Conservation (phyloP, 495 filamentous ascomycete genomes). For the Aspergillus sclerotiicarbonarius region DNA sequence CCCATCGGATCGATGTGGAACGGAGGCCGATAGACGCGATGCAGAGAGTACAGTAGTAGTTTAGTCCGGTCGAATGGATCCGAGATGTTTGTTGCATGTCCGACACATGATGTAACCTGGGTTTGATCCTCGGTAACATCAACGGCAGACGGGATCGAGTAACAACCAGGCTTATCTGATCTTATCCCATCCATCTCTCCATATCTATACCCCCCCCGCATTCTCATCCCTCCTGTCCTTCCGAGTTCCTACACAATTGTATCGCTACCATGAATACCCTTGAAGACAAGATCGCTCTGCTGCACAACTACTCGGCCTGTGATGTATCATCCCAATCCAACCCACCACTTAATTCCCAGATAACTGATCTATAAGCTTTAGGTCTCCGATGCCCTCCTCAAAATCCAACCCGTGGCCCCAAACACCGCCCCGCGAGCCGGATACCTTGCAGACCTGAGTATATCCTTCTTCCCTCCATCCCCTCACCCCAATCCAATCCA, state of each 20-base stretch:
- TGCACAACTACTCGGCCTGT: slow-evolving; percentile 47
- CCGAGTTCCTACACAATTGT: background rate
- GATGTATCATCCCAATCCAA: slow-evolving; percentile 33
- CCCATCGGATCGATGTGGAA: no score
- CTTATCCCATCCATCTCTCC: background rate
- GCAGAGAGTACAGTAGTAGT: no score
- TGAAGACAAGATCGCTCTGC: slow-evolving; percentile 31
- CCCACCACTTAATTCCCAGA: background rate
- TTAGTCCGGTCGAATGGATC: no score
- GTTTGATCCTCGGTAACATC: no score
- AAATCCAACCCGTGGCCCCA: slow-evolving; percentile 49
- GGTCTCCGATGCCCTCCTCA: slow-evolving; percentile 63
- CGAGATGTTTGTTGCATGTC: no score
- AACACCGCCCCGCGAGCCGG: slow-evolving; percentile 47
- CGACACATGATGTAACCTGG: no score
- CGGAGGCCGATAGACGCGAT: no score
- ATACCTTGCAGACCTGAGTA: slow-evolving; percentile 61
- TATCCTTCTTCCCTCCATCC: slow-evolving; percentile 9
- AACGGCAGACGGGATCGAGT: no score
- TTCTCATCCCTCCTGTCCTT: background rate
- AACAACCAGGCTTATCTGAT: no score
- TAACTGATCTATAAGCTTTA: slow-evolving; percentile 17
- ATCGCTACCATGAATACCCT: slow-evolving; percentile 29
- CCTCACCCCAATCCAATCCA: slow-evolving; percentile 3
- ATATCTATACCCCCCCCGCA: background rate